Percentiles rank a stretch among this genome's conserved stretches.
phyloP scores from a whole-genome alignment of 352 stramenopile genomes.

The Phytophthora pluvialis region DNA sequence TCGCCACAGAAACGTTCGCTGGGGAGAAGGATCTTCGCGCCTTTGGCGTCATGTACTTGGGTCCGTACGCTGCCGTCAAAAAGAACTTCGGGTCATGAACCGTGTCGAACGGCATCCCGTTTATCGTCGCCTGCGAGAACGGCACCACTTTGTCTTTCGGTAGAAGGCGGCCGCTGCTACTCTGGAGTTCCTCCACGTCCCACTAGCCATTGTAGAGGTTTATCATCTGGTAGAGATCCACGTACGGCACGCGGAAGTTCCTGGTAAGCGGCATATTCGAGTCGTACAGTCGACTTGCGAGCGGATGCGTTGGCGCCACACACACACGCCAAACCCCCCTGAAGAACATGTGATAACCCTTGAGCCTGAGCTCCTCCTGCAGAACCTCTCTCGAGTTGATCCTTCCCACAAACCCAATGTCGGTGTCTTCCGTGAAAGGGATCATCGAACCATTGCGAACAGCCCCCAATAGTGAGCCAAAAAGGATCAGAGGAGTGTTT shows the following conservation, averaged over 20 bases:
- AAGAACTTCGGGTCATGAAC: slow-evolving; percentile 43
- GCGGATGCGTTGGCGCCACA: slow-evolving; percentile 47
- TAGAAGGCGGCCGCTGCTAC: slow-evolving; percentile 9
- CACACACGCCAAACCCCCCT: slow-evolving; percentile 47
- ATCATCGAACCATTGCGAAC: slow-evolving; percentile 56
- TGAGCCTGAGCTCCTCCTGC: slow-evolving; percentile 26
- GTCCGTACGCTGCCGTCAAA: slow-evolving; percentile 37
- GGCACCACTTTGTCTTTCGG: slow-evolving; percentile 29
- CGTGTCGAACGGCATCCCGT: slow-evolving; percentile 45
- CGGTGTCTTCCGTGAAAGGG: slow-evolving; percentile 60
- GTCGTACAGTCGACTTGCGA: slow-evolving; percentile 46
- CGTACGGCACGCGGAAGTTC: slow-evolving; percentile 36
- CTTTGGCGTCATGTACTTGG: slow-evolving; percentile 42
- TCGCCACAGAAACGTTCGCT: not conserved
- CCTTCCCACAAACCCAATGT: slow-evolving; percentile 45
- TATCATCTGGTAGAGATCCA: slow-evolving; percentile 46
- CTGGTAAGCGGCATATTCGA: slow-evolving; percentile 8
- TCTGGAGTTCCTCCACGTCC: slow-evolving; percentile 33
- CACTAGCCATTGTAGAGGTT: slow-evolving; percentile 17
- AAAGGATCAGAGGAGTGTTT: slow-evolving; percentile 43
- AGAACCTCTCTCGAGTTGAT: slow-evolving; percentile 17
- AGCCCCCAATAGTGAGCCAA: slow-evolving; percentile 55
- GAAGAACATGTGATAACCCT: slow-evolving; percentile 62
- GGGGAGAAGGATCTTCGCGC: not conserved
- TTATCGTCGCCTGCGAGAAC: slow-evolving; percentile 37